A percentile compares a stretch with the other conserved stretches of the same genome.
Conservation (phyloP, 208 protist species). For the Acanthamoeba triangularis region DNA sequence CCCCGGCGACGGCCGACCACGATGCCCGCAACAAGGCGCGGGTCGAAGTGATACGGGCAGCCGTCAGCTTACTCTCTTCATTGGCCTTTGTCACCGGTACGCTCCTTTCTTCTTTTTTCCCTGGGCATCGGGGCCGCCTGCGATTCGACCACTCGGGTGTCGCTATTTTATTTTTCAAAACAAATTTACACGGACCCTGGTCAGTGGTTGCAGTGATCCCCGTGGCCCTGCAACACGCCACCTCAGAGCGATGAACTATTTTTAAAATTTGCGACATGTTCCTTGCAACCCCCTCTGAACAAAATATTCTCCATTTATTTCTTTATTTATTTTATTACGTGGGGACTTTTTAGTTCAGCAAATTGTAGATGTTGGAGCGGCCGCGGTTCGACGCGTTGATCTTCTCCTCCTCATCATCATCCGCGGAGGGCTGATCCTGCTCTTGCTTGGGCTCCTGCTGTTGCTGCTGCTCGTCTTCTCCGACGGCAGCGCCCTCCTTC, state of each 20-base stretch:
- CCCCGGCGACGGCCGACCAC: neutral
- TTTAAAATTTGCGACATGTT: neutral
- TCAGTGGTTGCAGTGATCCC: too few species aligned
- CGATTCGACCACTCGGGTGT: too few species aligned
- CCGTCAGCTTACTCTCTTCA: slow-evolving; percentile 45
- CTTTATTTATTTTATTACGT: neutral
- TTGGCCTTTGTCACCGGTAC: slow-evolving; percentile 67
- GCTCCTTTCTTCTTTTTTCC: too few species aligned
- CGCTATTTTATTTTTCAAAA: too few species aligned
- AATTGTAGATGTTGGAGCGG: slow-evolving; percentile 40
- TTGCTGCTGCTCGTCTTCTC: neutral
- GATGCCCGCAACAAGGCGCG: neutral
- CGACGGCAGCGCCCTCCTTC: neutral
- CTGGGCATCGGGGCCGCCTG: too few species aligned
- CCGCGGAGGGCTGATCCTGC: neutral
- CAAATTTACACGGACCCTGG: too few species aligned
- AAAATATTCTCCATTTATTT: too few species aligned
- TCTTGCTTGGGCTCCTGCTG: neutral
- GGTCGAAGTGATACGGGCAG: slow-evolving; percentile 35
- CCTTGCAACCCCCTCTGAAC: neutral
- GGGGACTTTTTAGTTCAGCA: neutral
- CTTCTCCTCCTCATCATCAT: neutral
- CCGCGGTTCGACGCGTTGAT: neutral
- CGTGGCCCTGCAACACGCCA: neutral
- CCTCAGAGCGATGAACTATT: neutral